phyloP scores from a whole-genome alignment of 2,329 filamentous ascomycete species.

The Alternaria conjuncta region DNA sequence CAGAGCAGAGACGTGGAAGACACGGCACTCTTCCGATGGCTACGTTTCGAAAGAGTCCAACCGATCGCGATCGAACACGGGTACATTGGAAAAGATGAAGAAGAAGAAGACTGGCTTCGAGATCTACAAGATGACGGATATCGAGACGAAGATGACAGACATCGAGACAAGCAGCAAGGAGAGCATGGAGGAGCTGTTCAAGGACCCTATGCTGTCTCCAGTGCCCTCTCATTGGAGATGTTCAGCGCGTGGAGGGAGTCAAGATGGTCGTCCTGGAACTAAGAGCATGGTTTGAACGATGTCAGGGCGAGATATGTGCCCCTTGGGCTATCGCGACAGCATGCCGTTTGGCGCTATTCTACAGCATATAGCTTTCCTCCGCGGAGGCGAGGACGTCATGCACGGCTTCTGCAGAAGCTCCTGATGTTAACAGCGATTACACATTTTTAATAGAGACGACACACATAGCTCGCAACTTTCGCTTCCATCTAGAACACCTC shows the following conservation, averaged over 20 bases:
- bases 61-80: neutral
- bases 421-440: neutral
- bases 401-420: neutral
- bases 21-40: neutral
- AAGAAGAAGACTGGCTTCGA: neutral
- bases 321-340: neutral
- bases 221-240: neutral
- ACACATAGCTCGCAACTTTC: neutral
- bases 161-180: neutral
- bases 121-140: conserved; percentile 1
- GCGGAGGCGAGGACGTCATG: neutral
- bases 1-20: neutral
- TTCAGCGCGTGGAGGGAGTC: neutral
- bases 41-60: neutral
- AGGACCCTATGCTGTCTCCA: neutral
- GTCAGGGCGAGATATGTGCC: neutral
- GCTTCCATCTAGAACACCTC: too few species aligned
- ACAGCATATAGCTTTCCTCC: neutral
- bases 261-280: neutral
- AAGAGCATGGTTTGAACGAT: neutral
- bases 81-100: neutral
- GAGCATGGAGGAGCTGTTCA: neutral
- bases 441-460: neutral
- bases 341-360: neutral
- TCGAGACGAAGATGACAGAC: neutral